phyloP scores from a whole-genome alignment of 139 green algal species.

The Ulvella scutata region DNA sequence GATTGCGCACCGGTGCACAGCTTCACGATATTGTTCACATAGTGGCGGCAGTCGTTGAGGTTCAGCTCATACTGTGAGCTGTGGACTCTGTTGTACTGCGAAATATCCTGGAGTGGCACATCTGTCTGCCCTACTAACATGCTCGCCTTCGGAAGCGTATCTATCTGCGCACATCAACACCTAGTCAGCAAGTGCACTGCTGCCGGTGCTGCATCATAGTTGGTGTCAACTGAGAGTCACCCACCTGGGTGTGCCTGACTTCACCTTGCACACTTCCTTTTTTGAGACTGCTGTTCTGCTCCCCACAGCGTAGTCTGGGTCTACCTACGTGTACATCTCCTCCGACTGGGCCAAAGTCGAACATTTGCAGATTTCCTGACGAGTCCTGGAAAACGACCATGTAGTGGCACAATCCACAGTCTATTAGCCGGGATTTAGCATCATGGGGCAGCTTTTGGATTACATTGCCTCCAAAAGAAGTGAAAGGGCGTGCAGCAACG shows the following conservation, averaged over 20 bases:
- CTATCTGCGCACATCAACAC: conserved; percentile 5
- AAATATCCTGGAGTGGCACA: conserved; percentile 25
- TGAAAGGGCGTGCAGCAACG: conserved; percentile 32
- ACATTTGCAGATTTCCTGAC: conserved; percentile 34
- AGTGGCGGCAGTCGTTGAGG: conserved; percentile 9
- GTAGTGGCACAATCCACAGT: conserved; percentile 47
- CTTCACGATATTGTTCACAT: background rate
- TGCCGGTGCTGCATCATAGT: background rate
- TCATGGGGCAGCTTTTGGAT: conserved; percentile 22
- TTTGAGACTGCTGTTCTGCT: background rate
- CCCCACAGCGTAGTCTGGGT: background rate
- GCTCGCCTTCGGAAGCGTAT: conserved; percentile 21
- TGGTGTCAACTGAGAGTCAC: background rate
- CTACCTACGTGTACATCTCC: conserved; percentile 27
- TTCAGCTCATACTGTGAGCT: background rate
- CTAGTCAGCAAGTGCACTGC: background rate
- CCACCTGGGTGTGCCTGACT: background rate
- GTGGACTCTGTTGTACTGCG: background rate
- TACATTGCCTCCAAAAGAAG: conserved; percentile 33
- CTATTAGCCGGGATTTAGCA: conserved; percentile 19
- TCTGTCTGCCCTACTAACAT: conserved; percentile 37
- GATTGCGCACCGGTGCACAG: background rate
- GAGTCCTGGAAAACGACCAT: conserved; percentile 37
- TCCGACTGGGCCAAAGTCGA: conserved; percentile 47
- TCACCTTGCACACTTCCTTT: background rate